A percentile compares a stretch with the other conserved stretches of the same genome.
Conservation (phyloP, 345 rosid genomes). For the Arabidopsis arenosa region DNA sequence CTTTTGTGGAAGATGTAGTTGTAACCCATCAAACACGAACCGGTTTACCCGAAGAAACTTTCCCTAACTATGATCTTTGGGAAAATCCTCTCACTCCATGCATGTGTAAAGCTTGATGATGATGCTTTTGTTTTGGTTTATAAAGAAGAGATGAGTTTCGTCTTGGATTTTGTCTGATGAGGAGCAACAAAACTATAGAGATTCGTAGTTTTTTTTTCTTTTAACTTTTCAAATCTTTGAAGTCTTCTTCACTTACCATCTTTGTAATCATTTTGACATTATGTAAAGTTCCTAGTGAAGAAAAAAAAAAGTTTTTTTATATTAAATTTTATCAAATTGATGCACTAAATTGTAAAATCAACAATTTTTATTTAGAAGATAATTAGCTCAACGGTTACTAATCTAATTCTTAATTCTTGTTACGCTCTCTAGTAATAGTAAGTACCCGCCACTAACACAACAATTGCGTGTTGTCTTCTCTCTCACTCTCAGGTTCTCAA, state of each 20-base stretch:
- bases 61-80: conserved; percentile 99
- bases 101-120: conserved; percentile 98
- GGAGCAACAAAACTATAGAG: conserved; percentile 38
- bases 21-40: conserved; percentile 96
- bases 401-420: conserved; percentile 6
- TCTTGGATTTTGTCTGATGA: conserved; percentile 36
- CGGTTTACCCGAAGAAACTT: conserved; percentile 98
- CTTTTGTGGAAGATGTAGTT: conserved; percentile 95
- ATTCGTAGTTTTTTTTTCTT: conserved; percentile 31
- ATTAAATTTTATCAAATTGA: no score
- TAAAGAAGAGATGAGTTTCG: conserved; percentile 36
- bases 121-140: conserved; percentile 33
- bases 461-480: background rate
- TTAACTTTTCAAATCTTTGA: conserved; percentile 5
- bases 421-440: background rate
- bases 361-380: background rate
- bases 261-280: conserved; percentile 46
- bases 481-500: conserved; percentile 5
- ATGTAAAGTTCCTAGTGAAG: conserved; percentile 44
- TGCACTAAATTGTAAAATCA: no score
- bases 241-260: conserved; percentile 12
- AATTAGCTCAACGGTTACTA: conserved; percentile 15
- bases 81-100: conserved; percentile 99
- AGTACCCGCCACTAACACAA: conserved; percentile 17
- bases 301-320: background rate